A percentile compares a stretch with the other conserved stretches of the same genome.
These are phyloP conservation scores for Candida maris DNA, from an alignment of 805 yeast species.

Conservation along the genomic window DNA sequence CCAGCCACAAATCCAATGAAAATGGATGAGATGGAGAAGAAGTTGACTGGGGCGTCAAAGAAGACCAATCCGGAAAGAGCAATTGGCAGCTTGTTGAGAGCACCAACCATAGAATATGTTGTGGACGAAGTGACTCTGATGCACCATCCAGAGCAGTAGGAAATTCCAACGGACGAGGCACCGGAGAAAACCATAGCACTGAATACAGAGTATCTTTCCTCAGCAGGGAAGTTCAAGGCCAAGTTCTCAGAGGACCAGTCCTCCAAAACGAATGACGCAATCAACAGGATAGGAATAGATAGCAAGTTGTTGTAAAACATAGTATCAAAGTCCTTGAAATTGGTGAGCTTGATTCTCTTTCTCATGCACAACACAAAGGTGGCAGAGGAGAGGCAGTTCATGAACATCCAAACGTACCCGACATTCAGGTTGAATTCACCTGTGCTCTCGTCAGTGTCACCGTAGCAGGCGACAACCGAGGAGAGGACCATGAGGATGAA, in stretches of 20 bases:
- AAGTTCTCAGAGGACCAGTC: conserved; percentile 90
- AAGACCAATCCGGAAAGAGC: conserved; percentile 92
- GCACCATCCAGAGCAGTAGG: conserved; percentile 99
- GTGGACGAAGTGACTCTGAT: conserved; percentile 98
- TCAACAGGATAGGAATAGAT: conserved; percentile 82
- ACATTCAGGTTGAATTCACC: conserved; percentile 45
- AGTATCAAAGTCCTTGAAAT: conserved; percentile 95
- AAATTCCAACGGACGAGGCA: conserved; percentile 91
- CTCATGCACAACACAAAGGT: conserved; percentile 92
- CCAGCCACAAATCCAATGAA: conserved; percentile 94
- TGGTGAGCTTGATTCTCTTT: conserved; percentile 95
- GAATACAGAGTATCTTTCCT: conserved; percentile 61
- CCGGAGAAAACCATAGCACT: conserved; percentile 90
- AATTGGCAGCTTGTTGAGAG: conserved; percentile 95
- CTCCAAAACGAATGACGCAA: conserved; percentile 75
- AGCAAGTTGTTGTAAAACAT: conserved; percentile 96
- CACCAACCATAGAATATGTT: conserved; percentile 99
- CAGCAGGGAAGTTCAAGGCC: conserved; percentile 72
- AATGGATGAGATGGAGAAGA: conserved; percentile 84
- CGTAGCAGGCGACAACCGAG: conserved; percentile 92
- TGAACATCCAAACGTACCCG: conserved; percentile 96
- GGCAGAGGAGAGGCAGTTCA: conserved; percentile 93
- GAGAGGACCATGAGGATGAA: conserved; percentile 91
- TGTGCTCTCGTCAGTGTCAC: conserved; percentile 45
- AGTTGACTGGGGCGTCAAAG: conserved; percentile 93